Conservation (phyloP, 495 filamentous ascomycete species). For the Tricharina praecox region DNA sequence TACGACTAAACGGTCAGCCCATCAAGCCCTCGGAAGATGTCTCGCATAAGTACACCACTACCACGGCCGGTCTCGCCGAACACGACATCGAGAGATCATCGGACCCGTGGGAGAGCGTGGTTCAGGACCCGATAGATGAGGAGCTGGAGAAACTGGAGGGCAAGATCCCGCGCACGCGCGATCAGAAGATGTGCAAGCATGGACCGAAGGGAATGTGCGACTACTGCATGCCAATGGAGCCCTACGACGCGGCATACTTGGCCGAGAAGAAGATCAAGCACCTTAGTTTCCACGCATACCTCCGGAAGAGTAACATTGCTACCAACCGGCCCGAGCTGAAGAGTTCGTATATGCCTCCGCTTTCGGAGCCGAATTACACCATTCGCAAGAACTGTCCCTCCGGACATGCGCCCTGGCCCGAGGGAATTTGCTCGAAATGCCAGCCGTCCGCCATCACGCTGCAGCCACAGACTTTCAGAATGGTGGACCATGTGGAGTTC, state of each 20-base stretch:
- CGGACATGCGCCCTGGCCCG: conserved; percentile 82
- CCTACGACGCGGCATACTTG: conserved; percentile 73
- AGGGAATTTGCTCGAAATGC: conserved; percentile 98
- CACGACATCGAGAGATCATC: conserved; percentile 39
- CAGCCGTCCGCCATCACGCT: conserved; percentile 94
- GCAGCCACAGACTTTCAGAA: conserved; percentile 85
- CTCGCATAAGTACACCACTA: conserved; percentile 42
- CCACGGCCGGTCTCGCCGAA: conserved; percentile 30
- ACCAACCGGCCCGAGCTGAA: conserved; percentile 90
- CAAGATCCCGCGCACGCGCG: conserved; percentile 64
- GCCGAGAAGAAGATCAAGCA: conserved; percentile 97
- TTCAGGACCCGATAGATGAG: conserved; percentile 74
- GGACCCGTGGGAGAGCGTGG: conserved; percentile 84
- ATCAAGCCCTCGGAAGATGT: conserved; percentile 51
- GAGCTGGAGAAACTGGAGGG: conserved; percentile 75
- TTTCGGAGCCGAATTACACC: conserved; percentile 84
- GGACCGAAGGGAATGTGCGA: conserved; percentile 97
- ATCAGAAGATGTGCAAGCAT: conserved; percentile 84
- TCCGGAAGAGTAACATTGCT: conserved; percentile 83
- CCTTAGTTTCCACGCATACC: conserved; percentile 83
- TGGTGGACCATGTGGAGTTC: conserved; percentile 98
- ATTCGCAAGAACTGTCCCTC: conserved; percentile 80
- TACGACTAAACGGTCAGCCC: conserved; percentile 59
- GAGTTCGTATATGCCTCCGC: conserved; percentile 85
- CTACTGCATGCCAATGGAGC: conserved; percentile 96